Percentiles rank a stretch among this genome's conserved stretches.
Conservation (phyloP, 192 early-diverging fungal genomes). For the Oehlia diaphana region DNA sequence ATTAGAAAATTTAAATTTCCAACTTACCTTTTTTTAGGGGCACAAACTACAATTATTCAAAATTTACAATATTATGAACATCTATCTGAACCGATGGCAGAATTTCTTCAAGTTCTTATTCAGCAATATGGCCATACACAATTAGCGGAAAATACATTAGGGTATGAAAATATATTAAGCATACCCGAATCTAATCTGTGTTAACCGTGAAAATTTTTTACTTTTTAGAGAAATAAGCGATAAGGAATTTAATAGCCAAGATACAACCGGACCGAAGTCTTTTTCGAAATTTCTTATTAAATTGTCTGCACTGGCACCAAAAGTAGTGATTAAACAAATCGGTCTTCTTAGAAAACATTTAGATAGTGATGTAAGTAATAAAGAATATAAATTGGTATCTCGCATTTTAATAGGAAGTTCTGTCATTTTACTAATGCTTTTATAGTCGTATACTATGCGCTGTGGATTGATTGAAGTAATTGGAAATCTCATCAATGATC, state of each 20-base stretch:
- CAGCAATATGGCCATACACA: conserved; percentile 64
- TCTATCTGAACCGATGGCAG: conserved; percentile 80
- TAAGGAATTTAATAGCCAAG: conserved; percentile 58
- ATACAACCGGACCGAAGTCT: conserved; percentile 78
- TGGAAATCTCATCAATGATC: conserved; percentile 78
- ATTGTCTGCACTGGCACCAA: conserved; percentile 80
- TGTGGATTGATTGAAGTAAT: conserved; percentile 87
- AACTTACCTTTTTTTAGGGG: conserved; percentile 45
- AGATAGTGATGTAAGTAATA: conserved; percentile 77
- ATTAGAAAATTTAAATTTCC: background rate
- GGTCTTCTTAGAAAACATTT: conserved; percentile 79
- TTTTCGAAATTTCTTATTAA: conserved; percentile 81
- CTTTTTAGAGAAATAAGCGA: conserved; percentile 29
- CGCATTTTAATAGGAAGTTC: background rate
- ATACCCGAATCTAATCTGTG: background rate
- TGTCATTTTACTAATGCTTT: background rate
- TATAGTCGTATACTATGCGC: conserved; percentile 82
- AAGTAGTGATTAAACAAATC: conserved; percentile 86
- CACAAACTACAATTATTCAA: conserved; percentile 75
- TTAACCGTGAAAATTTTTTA: conserved; percentile 8
- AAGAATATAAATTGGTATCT: background rate
- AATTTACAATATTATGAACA: conserved; percentile 86
- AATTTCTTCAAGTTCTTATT: conserved; percentile 64
- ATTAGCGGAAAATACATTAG: conserved; percentile 70
- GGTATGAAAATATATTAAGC: conserved; percentile 37